phyloP scores from a whole-genome alignment of 2,329 filamentous ascomycete genomes.

The Cucurbitaria berberidis region DNA sequence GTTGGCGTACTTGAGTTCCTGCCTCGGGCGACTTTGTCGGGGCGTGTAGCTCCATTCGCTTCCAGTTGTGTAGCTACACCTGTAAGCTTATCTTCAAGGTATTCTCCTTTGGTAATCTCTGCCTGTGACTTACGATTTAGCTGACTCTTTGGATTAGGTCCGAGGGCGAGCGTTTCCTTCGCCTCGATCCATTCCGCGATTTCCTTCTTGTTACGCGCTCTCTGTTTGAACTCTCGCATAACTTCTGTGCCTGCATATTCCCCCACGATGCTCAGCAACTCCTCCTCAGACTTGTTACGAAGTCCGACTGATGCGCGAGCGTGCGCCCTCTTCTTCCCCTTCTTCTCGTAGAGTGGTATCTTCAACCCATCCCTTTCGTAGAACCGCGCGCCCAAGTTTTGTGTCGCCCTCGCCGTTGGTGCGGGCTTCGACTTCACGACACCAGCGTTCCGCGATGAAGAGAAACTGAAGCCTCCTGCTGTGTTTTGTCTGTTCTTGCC shows the following conservation, averaged over 20 bases:
- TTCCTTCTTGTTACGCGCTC: slow-evolving; percentile 5
- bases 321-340: slow-evolving; percentile 12
- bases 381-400: background rate
- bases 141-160: slow-evolving; percentile 14
- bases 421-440: background rate
- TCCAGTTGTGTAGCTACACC: background rate
- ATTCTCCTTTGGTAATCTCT: background rate
- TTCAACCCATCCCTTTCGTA: slow-evolving; percentile 19
- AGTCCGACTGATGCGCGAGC: slow-evolving; percentile 14
- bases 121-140: slow-evolving; percentile 1
- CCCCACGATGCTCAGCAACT: slow-evolving; percentile 17
- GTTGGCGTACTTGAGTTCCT: background rate
- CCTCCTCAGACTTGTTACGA: slow-evolving; percentile 6
- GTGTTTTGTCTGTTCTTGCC: slow-evolving; percentile 2
- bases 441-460: background rate
- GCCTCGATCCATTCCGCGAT: slow-evolving; percentile 29
- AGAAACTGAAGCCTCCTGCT: background rate
- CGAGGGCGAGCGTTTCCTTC: slow-evolving; percentile 26
- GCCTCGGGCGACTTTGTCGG: background rate
- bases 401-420: background rate
- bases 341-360: slow-evolving; percentile 12
- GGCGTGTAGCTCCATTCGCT: background rate
- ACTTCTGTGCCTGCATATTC: slow-evolving; percentile 17
- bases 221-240: slow-evolving; percentile 12
- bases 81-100: background rate